Percentiles rank a stretch among this genome's conserved stretches.
Evolutionary conservation across 1,139 yeast species (phyloP).

Genomic region (Saccharomyces hybrid): DNA sequence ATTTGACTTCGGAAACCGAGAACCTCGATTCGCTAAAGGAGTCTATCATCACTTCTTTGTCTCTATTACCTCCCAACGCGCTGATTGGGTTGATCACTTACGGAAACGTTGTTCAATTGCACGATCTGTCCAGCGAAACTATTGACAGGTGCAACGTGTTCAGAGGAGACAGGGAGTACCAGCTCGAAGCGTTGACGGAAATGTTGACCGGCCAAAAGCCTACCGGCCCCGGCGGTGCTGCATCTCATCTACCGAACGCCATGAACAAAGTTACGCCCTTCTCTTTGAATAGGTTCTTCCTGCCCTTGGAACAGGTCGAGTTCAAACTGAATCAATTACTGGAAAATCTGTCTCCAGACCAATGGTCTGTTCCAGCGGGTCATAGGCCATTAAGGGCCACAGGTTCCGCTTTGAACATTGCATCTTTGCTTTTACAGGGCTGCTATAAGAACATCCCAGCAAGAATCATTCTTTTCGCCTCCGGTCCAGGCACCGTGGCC

Average conservation of each 20-base stretch:
- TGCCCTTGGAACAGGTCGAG: constrained; percentile 82
- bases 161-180: constrained; percentile 86
- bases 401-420: constrained; percentile 86
- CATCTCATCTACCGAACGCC: constrained; percentile 15
- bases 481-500: constrained; percentile 91
- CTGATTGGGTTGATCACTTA: constrained; percentile 85
- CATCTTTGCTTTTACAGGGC: constrained; percentile 73
- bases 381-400: constrained; percentile 88
- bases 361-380: constrained; percentile 88
- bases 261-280: constrained; percentile 33
- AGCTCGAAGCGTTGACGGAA: constrained; percentile 64
- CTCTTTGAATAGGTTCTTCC: constrained; percentile 61
- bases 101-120: constrained; percentile 92
- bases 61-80: constrained; percentile 87
- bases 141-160: constrained; percentile 80
- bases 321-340: constrained; percentile 74
- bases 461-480: constrained; percentile 81
- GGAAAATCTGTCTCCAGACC: constrained; percentile 73
- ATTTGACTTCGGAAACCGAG: constrained; percentile 90
- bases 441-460: constrained; percentile 89
- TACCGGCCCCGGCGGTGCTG: constrained; percentile 16
- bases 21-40: constrained; percentile 85
- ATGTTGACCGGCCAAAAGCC: constrained; percentile 52
- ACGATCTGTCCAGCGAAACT: constrained; percentile 75
- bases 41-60: constrained; percentile 70